Evolutionary conservation across 768 basidiomycete species (phyloP), one percentile per base, ranked within the genome.

Genomic region (Boletus edulis): DNA sequence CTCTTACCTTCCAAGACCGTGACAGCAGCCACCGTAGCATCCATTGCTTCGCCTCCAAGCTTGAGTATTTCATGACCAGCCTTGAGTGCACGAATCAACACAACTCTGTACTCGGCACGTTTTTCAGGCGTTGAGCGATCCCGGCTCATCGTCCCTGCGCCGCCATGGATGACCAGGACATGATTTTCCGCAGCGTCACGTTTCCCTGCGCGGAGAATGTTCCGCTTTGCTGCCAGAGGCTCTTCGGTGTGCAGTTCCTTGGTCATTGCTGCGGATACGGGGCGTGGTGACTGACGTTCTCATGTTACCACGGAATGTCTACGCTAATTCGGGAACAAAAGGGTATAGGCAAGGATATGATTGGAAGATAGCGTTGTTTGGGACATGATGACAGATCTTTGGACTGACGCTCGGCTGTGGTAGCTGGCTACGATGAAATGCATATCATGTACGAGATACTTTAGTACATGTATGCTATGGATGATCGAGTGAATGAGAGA

Each of bases 11-110:
- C 91, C 79, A 94, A 73, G 15, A 76, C 68, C 0, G 81, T 74
- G 9, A 91, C 91, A 0, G 91, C 89, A 11, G 88, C 85, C 4
- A 87, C 84, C 5, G 78, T 83, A 17, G 91, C 90, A 66, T 93
- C 89, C 79, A 94, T 84, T 5, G 91, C 90, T 65, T 90, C 88
- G 0, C 90, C 91, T 15, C 87, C 88, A 4, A 76, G 69, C 38
- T 68, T 73, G 41, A 94, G 79, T 18, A 91, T 75, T 18, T 78
- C 64, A 59, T 91, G 75, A 1, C 91, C 91, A 4, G 82, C 82
- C 47, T 70, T 58, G 40, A 94, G 72, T 1, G 91, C 83, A 4
- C 68, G 67, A 10, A 69, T 65, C 39, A 94, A 72, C 3, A 74
- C 82, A 4, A 74, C 69, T 61, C 79, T 82, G 72, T 89, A 91